Percentiles rank a stretch among this genome's conserved stretches.
Evolutionary conservation across 2,329 filamentous ascomycete genomes (phyloP).

Genomic region (Alternaria dauci): DNA sequence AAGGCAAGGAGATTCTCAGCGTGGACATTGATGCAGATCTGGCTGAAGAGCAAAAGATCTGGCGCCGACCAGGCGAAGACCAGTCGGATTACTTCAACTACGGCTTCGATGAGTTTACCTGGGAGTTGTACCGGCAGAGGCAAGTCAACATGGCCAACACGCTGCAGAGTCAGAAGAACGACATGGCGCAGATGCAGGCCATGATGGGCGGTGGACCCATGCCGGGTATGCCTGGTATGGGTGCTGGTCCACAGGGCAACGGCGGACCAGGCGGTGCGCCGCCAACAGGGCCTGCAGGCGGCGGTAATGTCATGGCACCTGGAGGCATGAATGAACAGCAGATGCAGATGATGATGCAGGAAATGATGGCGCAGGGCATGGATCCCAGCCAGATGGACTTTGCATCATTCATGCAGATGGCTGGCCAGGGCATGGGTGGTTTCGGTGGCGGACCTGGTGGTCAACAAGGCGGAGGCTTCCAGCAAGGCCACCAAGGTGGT

Average conservation of each 20-base stretch:
- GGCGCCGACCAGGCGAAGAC: slow-evolving; percentile 93
- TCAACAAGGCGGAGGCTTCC: slow-evolving; percentile 39
- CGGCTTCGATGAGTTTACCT: slow-evolving; percentile 97
- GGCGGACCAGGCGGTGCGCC: slow-evolving; percentile 34
- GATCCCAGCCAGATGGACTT: slow-evolving; percentile 48
- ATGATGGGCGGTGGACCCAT: slow-evolving; percentile 57
- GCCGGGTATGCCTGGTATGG: slow-evolving; percentile 36
- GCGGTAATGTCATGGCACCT: slow-evolving; percentile 18
- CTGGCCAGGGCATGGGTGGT: slow-evolving; percentile 41
- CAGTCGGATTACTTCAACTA: slow-evolving; percentile 99
- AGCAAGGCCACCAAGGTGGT: slow-evolving; percentile 41
- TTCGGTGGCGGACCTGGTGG: slow-evolving; percentile 33
- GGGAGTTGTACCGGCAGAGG: slow-evolving; percentile 91
- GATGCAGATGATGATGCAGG: slow-evolving; percentile 68
- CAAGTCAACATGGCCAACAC: slow-evolving; percentile 81
- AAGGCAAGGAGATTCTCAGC: slow-evolving; percentile 75
- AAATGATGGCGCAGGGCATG: slow-evolving; percentile 60
- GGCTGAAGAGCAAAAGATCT: slow-evolving; percentile 83
- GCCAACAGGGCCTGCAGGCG: slow-evolving; percentile 39
- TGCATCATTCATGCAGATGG: slow-evolving; percentile 48
- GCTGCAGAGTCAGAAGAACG: slow-evolving; percentile 80
- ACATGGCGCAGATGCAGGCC: slow-evolving; percentile 67
- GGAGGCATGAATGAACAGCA: slow-evolving; percentile 60
- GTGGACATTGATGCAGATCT: slow-evolving; percentile 63
- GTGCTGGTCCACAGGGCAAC: slow-evolving; percentile 26